A percentile compares a stretch with the other conserved stretches of the same genome.
Evolutionary conservation across 1,284 basidiomycete species (phyloP).

Genomic region (Microbotryomycetes sp.): DNA sequence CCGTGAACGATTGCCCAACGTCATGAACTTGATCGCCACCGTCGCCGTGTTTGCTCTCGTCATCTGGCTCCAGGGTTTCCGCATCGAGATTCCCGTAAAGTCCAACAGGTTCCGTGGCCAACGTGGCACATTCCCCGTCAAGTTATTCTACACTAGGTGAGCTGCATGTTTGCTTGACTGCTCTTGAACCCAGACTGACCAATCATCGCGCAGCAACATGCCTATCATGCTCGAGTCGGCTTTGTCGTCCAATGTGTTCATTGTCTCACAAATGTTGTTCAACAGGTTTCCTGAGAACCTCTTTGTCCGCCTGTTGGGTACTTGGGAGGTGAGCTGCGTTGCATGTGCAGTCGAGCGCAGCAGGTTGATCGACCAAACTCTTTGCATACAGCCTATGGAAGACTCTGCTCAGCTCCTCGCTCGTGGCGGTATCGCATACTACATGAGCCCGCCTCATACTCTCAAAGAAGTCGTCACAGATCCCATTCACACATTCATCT

Average conservation of each 20-base stretch:
- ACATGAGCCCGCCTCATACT: constrained; percentile 85
- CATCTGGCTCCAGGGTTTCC: constrained; percentile 98
- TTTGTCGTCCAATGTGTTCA: constrained; percentile 89
- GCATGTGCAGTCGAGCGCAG: background rate
- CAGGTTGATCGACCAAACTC: background rate
- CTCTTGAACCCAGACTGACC: background rate
- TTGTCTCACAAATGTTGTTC: constrained; percentile 92
- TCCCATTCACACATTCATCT: constrained; percentile 87
- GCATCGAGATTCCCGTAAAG: constrained; percentile 98
- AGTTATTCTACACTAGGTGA: constrained; percentile 83
- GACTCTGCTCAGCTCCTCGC: constrained; percentile 88
- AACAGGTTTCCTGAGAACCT: constrained; percentile 86
- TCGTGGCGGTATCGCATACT: constrained; percentile 87
- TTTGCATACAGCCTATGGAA: constrained; percentile 64
- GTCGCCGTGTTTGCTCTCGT: constrained; percentile 85
- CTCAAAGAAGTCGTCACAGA: constrained; percentile 79
- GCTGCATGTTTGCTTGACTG: background rate
- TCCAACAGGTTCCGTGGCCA: constrained; percentile 93
- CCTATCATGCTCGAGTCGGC: constrained; percentile 98
- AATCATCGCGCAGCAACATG: constrained; percentile 62
- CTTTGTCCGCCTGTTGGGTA: constrained; percentile 80
- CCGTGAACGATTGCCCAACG: constrained; percentile 91
- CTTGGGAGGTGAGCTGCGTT: constrained; percentile 77
- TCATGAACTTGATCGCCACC: constrained; percentile 96
- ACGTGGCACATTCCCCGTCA: constrained; percentile 90